Percentiles rank a stretch among this genome's conserved stretches.
Evolutionary conservation across 2,329 filamentous ascomycete genomes (phyloP).

Genomic region (Pseudocercospora macadamiae): DNA sequence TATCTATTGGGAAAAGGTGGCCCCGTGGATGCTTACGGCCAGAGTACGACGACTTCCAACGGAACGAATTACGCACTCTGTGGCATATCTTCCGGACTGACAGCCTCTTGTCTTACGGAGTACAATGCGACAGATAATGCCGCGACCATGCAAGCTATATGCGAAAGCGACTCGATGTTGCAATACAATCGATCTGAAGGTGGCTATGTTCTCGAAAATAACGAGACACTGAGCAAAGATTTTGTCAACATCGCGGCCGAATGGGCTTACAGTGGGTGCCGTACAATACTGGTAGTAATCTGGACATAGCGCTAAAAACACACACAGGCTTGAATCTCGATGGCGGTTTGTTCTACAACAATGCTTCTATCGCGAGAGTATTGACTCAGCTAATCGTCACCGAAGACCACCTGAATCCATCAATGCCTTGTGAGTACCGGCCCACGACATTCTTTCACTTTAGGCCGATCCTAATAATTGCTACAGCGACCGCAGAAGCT

Average conservation of each 20-base stretch:
- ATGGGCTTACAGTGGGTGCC: slow-evolving; percentile 43
- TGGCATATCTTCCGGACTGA: slow-evolving; percentile 64
- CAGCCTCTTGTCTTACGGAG: slow-evolving; percentile 66
- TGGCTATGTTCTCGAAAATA: slow-evolving; percentile 60
- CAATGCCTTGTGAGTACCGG: slow-evolving; percentile 59
- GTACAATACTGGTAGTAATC: slow-evolving; percentile 30
- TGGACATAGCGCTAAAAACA: too few relatives aligned
- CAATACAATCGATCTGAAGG: slow-evolving; percentile 58
- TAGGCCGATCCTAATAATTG: too few relatives aligned
- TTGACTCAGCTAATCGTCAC: slow-evolving; percentile 49
- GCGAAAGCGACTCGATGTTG: slow-evolving; percentile 50
- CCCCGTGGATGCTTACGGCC: slow-evolving; percentile 1
- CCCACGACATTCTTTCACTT: too few relatives aligned
- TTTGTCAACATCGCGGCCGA: slow-evolving; percentile 49
- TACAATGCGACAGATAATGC: slow-evolving; percentile 58
- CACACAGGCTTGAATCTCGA: too few relatives aligned
- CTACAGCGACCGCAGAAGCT: slow-evolving; percentile 65
- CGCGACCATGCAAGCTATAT: background rate
- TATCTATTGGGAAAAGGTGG: slow-evolving; percentile 65
- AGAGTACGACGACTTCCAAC: too few relatives aligned
- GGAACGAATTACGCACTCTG: slow-evolving; percentile 77
- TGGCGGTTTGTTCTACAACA: slow-evolving; percentile 46
- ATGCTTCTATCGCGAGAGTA: slow-evolving; percentile 48
- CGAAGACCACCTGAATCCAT: slow-evolving; percentile 45
- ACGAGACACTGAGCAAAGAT: slow-evolving; percentile 43